These are phyloP conservation scores for Paxillus ammoniavirescens DNA, from an alignment of 768 basidiomycete genomes.

Conservation along the genomic window DNA sequence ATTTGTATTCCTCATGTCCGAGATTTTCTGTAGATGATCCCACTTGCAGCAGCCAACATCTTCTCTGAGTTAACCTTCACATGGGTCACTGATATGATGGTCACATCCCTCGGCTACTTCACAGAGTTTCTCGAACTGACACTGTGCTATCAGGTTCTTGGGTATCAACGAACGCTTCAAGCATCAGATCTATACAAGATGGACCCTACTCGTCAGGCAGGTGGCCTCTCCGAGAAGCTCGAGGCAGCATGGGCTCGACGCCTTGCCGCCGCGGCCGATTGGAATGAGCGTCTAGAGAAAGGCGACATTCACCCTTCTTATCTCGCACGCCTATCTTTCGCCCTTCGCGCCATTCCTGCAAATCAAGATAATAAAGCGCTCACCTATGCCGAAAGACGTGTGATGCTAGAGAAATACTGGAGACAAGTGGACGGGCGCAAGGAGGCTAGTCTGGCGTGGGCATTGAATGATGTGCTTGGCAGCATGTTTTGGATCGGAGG, in stretches of 20 bases:
- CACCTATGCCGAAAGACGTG: constrained; percentile 25
- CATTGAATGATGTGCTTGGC: constrained; percentile 60
- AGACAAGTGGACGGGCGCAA: constrained; percentile 42
- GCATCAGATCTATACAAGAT: constrained; percentile 76
- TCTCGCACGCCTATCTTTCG: constrained; percentile 41
- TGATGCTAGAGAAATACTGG: constrained; percentile 42
- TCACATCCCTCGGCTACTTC: constrained; percentile 8
- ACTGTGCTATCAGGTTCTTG: constrained; percentile 41
- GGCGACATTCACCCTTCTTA: constrained; percentile 45
- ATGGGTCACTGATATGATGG: constrained; percentile 66
- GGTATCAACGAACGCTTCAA: constrained; percentile 72
- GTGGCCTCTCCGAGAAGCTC: constrained; percentile 48
- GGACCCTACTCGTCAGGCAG: constrained; percentile 48
- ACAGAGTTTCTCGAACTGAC: background rate
- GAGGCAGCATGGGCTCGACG: constrained; percentile 55
- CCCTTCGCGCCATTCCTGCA: constrained; percentile 18
- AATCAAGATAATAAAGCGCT: constrained; percentile 4
- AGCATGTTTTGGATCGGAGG: constrained; percentile 64
- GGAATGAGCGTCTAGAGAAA: constrained; percentile 49
- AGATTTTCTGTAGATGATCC: constrained; percentile 42
- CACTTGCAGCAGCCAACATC: constrained; percentile 55
- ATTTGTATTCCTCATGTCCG: background rate
- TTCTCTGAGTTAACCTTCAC: constrained; percentile 60
- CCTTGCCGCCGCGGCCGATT: constrained; percentile 46
- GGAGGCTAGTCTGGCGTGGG: constrained; percentile 54